A percentile compares a stretch with the other conserved stretches of the same genome.
Conservation (phyloP, 352 stramenopile species). For the Pythium aphanidermatum region DNA sequence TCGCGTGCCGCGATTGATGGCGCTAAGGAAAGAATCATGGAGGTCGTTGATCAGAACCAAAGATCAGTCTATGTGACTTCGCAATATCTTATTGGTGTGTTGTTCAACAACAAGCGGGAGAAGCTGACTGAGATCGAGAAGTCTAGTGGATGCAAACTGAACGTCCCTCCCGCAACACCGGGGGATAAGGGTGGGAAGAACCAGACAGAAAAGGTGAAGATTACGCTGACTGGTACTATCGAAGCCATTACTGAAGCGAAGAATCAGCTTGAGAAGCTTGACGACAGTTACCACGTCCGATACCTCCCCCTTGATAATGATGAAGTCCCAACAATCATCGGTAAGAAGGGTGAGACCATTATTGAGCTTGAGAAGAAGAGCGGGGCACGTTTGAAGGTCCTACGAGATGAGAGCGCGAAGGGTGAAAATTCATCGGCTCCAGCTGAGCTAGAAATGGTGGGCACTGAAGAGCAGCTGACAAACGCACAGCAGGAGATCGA, state of each 20-base stretch:
- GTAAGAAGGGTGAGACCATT: slow-evolving; percentile 76
- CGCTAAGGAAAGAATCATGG: slow-evolving; percentile 44
- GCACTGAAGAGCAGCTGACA: slow-evolving; percentile 58
- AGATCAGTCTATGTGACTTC: slow-evolving; percentile 60
- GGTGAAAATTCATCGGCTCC: slow-evolving; percentile 6
- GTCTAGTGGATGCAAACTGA: slow-evolving; percentile 46
- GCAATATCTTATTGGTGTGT: slow-evolving; percentile 47
- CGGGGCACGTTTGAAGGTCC: slow-evolving; percentile 51
- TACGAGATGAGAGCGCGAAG: slow-evolving; percentile 25
- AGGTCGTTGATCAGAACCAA: slow-evolving; percentile 74
- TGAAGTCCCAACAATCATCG: slow-evolving; percentile 70
- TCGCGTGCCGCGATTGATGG: slow-evolving; percentile 35
- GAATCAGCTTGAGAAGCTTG: slow-evolving; percentile 45
- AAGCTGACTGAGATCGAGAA: slow-evolving; percentile 70
- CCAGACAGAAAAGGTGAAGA: slow-evolving; percentile 50
- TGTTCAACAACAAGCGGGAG: slow-evolving; percentile 68
- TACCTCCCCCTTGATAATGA: slow-evolving; percentile 70
- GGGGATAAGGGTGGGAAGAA: slow-evolving; percentile 7
- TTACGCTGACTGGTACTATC: slow-evolving; percentile 50
- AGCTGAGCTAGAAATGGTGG: slow-evolving; percentile 70
- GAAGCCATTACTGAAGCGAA: slow-evolving; percentile 62
- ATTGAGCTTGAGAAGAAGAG: slow-evolving; percentile 57
- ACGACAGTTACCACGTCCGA: slow-evolving; percentile 52
- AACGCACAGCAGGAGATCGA: slow-evolving; percentile 43
- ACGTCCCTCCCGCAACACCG: slow-evolving; percentile 29